Evolutionary conservation across 1,284 basidiomycete genomes (phyloP), one percentile per base, ranked within the genome.

Genomic region (Amylostereum chailletii): DNA sequence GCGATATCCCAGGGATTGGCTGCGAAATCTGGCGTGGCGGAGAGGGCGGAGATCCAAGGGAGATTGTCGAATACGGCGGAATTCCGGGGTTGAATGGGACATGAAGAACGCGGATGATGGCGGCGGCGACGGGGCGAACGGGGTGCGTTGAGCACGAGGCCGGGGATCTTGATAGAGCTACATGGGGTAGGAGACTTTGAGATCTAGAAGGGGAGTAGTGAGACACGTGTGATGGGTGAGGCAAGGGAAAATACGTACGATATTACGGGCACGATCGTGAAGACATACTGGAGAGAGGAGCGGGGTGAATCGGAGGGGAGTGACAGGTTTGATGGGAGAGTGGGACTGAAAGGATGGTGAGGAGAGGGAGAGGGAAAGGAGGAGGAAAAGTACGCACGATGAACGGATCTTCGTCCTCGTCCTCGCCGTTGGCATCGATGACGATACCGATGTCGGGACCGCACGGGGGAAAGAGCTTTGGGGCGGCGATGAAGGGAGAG

Each of bases 11-110:
- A 69, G 31, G 64, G 63, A 54, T 65, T 65, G 52, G 63, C 47
- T 45, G 57, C 55, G 46, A 69, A 19, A 19, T 19, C 65, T 39
- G 71, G 65, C 0, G 72, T 53, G 40, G 63, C 54, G 45, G 82
- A 72, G 47, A 84, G 66, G 10, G 73, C 66, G 34, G 78, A 69
- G 49, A 80, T 76, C 81, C 81, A 83, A 9, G 81, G 76, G 11
- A 83, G 71, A 30, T 70, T 64, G 63, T 82, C 81, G 57, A 83
- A 82, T 27, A 63, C 55, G 48, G 71, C 71, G 40, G 62, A 61
- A 19, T 54, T 53, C 33, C 50, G 63, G 55, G 58, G 61, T 57
- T 57, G 55, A n/a, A 65, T 50, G 8, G 60, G 57, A 19, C 57
- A 63, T 50, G 69, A 67, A 11, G 62, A 34, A 37, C 61, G 66